Evolutionary conservation across 306 rosid species (phyloP).

Genomic region (Clitoria ternatea): DNA sequence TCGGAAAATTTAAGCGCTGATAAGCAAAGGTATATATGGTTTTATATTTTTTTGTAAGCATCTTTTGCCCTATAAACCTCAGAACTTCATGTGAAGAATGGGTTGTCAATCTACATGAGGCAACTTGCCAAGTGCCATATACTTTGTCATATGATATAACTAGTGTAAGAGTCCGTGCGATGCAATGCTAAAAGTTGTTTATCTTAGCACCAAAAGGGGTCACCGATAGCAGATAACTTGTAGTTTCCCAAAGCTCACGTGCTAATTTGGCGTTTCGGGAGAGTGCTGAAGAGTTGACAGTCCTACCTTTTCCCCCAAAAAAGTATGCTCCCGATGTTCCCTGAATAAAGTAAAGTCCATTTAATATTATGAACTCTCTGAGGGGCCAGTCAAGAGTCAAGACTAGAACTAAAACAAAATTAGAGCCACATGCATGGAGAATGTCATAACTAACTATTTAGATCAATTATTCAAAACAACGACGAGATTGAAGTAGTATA

Average conservation of each 20-base stretch:
- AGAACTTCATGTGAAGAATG: not conserved
- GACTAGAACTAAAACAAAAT: not conserved
- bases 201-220: slow-evolving; percentile 45
- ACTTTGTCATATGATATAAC: not conserved
- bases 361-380: slow-evolving; percentile 1
- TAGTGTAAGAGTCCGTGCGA: not conserved
- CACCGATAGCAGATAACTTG: slow-evolving; percentile 44
- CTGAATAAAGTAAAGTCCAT: slow-evolving; percentile 37
- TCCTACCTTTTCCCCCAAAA: slow-evolving; percentile 74
- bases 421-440: not conserved
- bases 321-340: slow-evolving; percentile 70
- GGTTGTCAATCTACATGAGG: slow-evolving; percentile 6
- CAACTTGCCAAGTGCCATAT: not conserved
- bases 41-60: not conserved
- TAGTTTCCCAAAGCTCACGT: slow-evolving; percentile 66
- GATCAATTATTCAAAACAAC: slow-evolving; percentile 14
- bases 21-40: not conserved
- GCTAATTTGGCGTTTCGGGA: slow-evolving; percentile 54
- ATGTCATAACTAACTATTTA: not conserved
- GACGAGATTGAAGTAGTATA: not conserved
- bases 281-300: slow-evolving; percentile 50
- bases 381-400: not conserved
- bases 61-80: not conserved
- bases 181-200: slow-evolving; percentile 18
- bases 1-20: too few species aligned